Percentiles rank a stretch among this genome's conserved stretches.
phyloP scores from a whole-genome alignment of 2,329 filamentous ascomycete species.

The Fusarium devonianum region DNA sequence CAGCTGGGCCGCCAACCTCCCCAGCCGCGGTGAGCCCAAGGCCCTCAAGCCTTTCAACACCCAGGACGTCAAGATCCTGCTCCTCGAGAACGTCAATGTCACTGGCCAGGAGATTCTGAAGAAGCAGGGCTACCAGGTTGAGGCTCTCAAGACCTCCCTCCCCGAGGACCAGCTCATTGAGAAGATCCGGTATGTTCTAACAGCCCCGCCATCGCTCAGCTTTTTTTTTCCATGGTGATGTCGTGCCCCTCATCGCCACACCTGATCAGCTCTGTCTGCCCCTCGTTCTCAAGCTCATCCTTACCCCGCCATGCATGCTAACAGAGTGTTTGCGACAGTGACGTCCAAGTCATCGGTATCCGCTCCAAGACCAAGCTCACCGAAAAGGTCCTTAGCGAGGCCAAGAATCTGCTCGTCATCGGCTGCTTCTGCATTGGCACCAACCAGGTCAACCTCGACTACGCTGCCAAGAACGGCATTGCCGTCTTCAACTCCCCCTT shows the following conservation, averaged over 20 bases:
- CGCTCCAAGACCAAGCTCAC: slow-evolving; percentile 97
- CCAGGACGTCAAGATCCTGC: slow-evolving; percentile 93
- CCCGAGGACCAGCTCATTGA: slow-evolving; percentile 94
- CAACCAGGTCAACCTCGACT: slow-evolving; percentile 90
- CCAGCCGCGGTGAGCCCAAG: slow-evolving; percentile 61
- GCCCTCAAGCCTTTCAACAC: slow-evolving; percentile 94
- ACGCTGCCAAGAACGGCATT: slow-evolving; percentile 83
- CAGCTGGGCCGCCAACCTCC: slow-evolving; percentile 61
- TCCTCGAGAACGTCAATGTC: slow-evolving; percentile 95
- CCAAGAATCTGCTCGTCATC: slow-evolving; percentile 93
- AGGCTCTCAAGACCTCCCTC: slow-evolving; percentile 86
- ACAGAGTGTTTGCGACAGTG: slow-evolving; percentile 56
- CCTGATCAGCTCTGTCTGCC: slow-evolving; percentile 18
- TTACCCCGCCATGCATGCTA: slow-evolving; percentile 26
- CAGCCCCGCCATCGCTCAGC: slow-evolving; percentile 25
- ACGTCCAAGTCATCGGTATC: slow-evolving; percentile 97
- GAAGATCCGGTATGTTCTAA: slow-evolving; percentile 79
- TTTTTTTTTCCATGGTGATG: slow-evolving; percentile 17
- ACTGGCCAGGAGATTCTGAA: slow-evolving; percentile 84
- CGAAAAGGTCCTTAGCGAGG: slow-evolving; percentile 82
- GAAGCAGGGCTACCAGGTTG: slow-evolving; percentile 93
- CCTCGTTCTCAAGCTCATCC: slow-evolving; percentile 16
- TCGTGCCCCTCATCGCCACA: slow-evolving; percentile 25
- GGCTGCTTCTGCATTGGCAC: slow-evolving; percentile 99
- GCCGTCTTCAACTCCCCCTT: slow-evolving; percentile 99